phyloP scores from a whole-genome alignment of 1,139 yeast species.

The Yamadazyma sp. region DNA sequence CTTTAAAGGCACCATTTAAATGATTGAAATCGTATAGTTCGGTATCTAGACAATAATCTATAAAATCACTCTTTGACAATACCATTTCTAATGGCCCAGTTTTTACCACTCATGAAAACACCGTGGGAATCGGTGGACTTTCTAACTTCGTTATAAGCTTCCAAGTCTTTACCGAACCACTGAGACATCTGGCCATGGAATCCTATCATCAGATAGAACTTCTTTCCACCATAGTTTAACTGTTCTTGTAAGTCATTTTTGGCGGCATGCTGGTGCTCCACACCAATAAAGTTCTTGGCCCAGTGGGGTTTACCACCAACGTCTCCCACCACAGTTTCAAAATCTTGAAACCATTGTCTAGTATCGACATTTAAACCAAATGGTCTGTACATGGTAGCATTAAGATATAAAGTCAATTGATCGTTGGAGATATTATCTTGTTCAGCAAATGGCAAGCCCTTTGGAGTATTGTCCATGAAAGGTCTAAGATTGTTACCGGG shows the following conservation, averaged over 20 bases:
- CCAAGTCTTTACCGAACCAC: conserved; percentile 80
- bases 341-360: conserved; percentile 77
- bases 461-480: conserved; percentile 76
- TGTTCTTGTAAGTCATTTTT: conserved; percentile 40
- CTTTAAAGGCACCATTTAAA: conserved; percentile 72
- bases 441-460: conserved; percentile 49
- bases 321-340: conserved; percentile 72
- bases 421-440: conserved; percentile 59
- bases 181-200: conserved; percentile 64
- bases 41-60: too few species aligned
- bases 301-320: conserved; percentile 96
- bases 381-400: conserved; percentile 96
- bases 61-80: conserved; percentile 43
- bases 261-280: conserved; percentile 31
- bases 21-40: too few species aligned
- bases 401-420: conserved; percentile 81
- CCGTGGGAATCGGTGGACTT: conserved; percentile 75
- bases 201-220: conserved; percentile 80
- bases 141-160: conserved; percentile 60
- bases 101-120: conserved; percentile 71
- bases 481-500: conserved; percentile 86
- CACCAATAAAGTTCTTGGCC: conserved; percentile 96
- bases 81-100: conserved; percentile 84
- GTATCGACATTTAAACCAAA: conserved; percentile 74
- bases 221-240: conserved; percentile 41